phyloP scores from a whole-genome alignment of 257 asterid species.

The Fraxinus anomala region DNA sequence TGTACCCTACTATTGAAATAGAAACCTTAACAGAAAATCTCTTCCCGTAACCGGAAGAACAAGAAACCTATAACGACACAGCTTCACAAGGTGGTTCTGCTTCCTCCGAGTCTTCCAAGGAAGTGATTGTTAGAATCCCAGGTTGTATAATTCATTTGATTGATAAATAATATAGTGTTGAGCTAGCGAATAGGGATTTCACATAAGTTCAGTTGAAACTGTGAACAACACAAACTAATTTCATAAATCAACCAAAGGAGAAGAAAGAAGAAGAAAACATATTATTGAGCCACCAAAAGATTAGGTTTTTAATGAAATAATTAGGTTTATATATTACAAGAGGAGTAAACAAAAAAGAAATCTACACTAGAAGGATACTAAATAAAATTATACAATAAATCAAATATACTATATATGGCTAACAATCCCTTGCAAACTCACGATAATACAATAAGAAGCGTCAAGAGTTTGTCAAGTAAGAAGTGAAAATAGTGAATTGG shows the following conservation, averaged over 20 bases:
- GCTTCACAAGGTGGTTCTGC: neutral
- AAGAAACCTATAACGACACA: neutral
- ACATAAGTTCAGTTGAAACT: slow-evolving; percentile 52
- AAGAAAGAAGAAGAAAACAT: no score
- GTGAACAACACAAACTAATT: no score
- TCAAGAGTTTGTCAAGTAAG: slow-evolving; percentile 39
- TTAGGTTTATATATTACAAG: no score
- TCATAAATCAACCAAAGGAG: no score
- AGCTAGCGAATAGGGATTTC: slow-evolving; percentile 67
- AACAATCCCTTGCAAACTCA: no score
- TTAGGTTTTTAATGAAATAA: no score
- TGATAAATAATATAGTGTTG: slow-evolving; percentile 56
- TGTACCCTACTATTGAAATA: slow-evolving; percentile 29
- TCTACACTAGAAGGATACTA: no score
- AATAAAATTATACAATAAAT: no score
- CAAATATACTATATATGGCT: no score
- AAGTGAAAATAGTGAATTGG: no score
- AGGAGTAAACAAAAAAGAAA: no score
- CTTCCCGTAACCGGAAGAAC: slow-evolving; percentile 50
- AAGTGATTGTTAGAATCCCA: slow-evolving; percentile 65
- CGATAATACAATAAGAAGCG: slow-evolving; percentile 32
- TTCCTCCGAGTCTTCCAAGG: slow-evolving; percentile 62
- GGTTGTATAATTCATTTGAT: slow-evolving; percentile 75
- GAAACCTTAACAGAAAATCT: slow-evolving; percentile 58
- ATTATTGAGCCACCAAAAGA: no score